Percentiles rank a stretch among this genome's conserved stretches.
phyloP scores from a whole-genome alignment of 2,329 filamentous ascomycete genomes.

The Arthrobotrys iridis region DNA sequence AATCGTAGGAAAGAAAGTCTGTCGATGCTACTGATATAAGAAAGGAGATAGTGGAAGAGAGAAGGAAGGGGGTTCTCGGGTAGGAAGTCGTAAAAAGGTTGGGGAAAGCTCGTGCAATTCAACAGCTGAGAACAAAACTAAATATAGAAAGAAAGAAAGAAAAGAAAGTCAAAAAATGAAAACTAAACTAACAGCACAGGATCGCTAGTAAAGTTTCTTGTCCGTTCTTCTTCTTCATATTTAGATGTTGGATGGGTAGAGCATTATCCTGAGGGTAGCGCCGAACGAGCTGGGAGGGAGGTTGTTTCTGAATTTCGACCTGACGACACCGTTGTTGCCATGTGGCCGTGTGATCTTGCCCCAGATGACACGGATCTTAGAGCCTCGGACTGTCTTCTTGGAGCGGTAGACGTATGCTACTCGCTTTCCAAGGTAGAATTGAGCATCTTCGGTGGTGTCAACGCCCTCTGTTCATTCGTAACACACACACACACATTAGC shows the following conservation, averaged over 20 bases:
- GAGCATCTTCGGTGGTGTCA: conserved; percentile 86
- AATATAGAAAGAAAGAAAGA: conserved; percentile 20
- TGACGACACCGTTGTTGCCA: conserved; percentile 97
- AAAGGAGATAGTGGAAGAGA: conserved; percentile 23
- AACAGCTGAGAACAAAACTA: conserved; percentile 15
- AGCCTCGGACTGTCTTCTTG: conserved; percentile 91
- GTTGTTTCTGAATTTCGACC: conserved; percentile 95
- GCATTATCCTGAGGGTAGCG: conserved; percentile 94
- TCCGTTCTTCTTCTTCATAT: conserved; percentile 57
- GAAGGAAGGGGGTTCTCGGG: conserved; percentile 15
- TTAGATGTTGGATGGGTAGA: conserved; percentile 98
- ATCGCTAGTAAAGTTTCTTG: conserved; percentile 49
- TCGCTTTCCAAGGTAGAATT: conserved; percentile 99
- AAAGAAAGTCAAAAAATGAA: conserved; percentile 25
- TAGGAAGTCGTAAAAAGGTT: conserved; percentile 30
- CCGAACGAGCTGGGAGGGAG: conserved; percentile 97
- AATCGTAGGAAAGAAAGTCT: conserved; percentile 17
- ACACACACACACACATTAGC: conserved; percentile 14
- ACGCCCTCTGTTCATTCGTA: conserved; percentile 75
- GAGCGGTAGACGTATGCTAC: conserved; percentile 98
- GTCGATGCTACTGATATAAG: conserved; percentile 35
- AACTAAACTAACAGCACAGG: conserved; percentile 52
- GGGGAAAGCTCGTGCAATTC: conserved; percentile 36
- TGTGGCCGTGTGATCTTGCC: conserved; percentile 97
- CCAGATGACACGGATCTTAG: conserved; percentile 98